Percentiles rank a stretch among this genome's conserved stretches.
phyloP scores from a whole-genome alignment of 2,329 filamentous ascomycete species.

The Eutypella sp. region DNA sequence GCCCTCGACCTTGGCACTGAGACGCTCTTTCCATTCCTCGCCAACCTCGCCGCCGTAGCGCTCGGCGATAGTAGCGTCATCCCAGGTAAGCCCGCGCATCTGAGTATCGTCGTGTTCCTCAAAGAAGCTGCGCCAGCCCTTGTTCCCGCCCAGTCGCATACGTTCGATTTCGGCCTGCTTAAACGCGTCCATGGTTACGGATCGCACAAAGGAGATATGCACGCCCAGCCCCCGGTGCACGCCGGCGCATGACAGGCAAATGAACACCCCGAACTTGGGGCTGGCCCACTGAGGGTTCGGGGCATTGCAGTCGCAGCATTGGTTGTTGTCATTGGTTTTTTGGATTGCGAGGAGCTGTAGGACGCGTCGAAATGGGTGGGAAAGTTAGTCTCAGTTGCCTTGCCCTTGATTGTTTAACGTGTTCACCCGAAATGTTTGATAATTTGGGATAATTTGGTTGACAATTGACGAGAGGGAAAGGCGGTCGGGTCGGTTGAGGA shows the following conservation, averaged over 20 bases:
- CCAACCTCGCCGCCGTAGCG: conserved; percentile 85
- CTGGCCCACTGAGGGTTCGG: conserved; percentile 97
- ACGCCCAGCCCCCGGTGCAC: conserved; percentile 93
- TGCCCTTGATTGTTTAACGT: background rate
- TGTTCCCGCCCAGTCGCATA: conserved; percentile 90
- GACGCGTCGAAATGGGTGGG: conserved; percentile 4
- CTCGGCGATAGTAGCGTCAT: conserved; percentile 84
- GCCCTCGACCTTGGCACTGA: conserved; percentile 83
- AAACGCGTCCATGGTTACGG: conserved; percentile 98
- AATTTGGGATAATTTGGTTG: too few species aligned
- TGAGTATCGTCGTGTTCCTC: conserved; percentile 64
- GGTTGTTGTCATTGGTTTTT: conserved; percentile 81
- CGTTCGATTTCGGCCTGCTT: conserved; percentile 87
- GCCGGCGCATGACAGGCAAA: conserved; percentile 93
- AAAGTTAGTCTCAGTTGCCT: conserved; percentile 7
- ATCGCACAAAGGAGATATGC: conserved; percentile 96
- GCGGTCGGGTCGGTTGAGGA: too few species aligned
- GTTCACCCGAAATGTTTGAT: conserved; percentile 1
- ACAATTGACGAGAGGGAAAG: too few species aligned
- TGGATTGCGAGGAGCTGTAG: conserved; percentile 81
- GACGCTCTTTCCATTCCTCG: conserved; percentile 90
- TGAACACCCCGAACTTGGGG: conserved; percentile 97
- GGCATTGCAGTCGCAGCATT: conserved; percentile 92
- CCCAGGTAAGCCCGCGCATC: conserved; percentile 67
- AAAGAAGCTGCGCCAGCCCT: conserved; percentile 82